A percentile compares a stretch with the other conserved stretches of the same genome.
Evolutionary conservation across 192 early-diverging fungal genomes (phyloP).

Genomic region (Mortierella hygrophila): DNA sequence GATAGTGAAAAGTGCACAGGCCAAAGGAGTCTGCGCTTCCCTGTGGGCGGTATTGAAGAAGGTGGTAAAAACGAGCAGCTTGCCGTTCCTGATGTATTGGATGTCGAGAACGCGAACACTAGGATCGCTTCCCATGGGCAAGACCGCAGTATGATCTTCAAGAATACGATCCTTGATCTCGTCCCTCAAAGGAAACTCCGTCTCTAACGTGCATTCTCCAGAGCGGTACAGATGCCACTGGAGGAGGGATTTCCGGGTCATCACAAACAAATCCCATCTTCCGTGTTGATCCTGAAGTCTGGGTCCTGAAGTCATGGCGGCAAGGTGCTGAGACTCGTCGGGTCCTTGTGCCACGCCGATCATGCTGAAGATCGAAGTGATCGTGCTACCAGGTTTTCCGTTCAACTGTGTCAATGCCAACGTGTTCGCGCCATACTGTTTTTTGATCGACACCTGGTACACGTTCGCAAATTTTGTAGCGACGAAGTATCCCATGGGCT

Average conservation of each 20-base stretch:
- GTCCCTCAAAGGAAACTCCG: constrained; percentile 27
- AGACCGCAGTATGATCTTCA: constrained; percentile 18
- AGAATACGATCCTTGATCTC: constrained; percentile 33
- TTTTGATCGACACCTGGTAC: constrained; percentile 36
- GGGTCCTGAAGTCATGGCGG: constrained; percentile 43
- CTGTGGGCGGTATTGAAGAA: constrained; percentile 31
- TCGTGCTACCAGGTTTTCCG: constrained; percentile 21
- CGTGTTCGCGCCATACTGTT: constrained; percentile 22
- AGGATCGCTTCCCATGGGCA: constrained; percentile 35
- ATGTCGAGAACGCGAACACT: constrained; percentile 38
- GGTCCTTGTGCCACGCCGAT: constrained; percentile 36
- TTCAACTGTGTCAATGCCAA: constrained; percentile 17
- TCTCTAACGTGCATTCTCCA: constrained; percentile 32
- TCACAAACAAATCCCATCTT: constrained; percentile 41
- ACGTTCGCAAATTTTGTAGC: constrained; percentile 26
- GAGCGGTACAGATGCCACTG: constrained; percentile 41
- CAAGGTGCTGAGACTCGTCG: constrained; percentile 36
- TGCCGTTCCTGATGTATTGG: constrained; percentile 42
- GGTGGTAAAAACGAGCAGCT: constrained; percentile 29
- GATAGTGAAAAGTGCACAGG: constrained; percentile 36
- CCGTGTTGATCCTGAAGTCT: constrained; percentile 43
- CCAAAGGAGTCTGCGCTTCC: constrained; percentile 14
- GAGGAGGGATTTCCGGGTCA: constrained; percentile 37
- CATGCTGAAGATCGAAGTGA: constrained; percentile 41
- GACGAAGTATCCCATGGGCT: constrained; percentile 52